Conservation (phyloP, 1,284 basidiomycete genomes). For the Heterobasidion parviporum region DNA sequence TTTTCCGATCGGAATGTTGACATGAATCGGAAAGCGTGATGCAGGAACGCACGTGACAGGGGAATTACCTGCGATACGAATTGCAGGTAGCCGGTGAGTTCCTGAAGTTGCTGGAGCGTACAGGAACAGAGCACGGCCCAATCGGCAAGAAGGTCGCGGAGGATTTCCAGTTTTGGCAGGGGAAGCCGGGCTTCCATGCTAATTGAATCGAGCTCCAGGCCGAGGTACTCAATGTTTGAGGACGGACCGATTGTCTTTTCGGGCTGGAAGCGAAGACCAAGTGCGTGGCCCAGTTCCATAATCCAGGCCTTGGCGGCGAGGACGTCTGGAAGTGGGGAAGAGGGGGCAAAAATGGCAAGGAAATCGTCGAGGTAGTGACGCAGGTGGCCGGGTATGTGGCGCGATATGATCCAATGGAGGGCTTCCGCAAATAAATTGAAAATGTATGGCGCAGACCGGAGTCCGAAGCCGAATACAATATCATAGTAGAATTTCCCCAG, state of each 20-base stretch:
- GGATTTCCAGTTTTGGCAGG: no score
- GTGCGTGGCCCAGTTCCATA: conserved; percentile 12
- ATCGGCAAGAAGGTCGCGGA: no score
- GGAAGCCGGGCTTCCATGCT: conserved; percentile 25
- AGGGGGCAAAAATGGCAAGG: conserved; percentile 14
- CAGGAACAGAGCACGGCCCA: no score
- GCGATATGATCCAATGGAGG: conserved; percentile 27
- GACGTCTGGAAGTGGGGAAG: neutral
- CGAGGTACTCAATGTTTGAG: conserved; percentile 21
- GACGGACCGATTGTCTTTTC: conserved; percentile 18
- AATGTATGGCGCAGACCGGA: conserved; percentile 24
- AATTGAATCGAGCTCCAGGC: conserved; percentile 22
- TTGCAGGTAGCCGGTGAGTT: no score
- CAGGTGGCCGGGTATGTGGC: conserved; percentile 16
- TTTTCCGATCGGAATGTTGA: conserved; percentile 16
- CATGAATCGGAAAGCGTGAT: conserved; percentile 18
- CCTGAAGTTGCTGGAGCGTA: no score
- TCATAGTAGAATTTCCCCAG: conserved; percentile 19
- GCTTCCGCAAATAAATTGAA: conserved; percentile 31
- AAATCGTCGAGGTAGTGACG: conserved; percentile 26
- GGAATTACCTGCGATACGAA: conserved; percentile 23
- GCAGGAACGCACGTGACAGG: conserved; percentile 19
- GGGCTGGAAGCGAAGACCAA: conserved; percentile 21
- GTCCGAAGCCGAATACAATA: conserved; percentile 18
- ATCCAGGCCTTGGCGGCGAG: conserved; percentile 18